A percentile compares a stretch with the other conserved stretches of the same genome.
Conservation (phyloP, 148 eudicot genomes). For the Rhododendron vialii region DNA sequence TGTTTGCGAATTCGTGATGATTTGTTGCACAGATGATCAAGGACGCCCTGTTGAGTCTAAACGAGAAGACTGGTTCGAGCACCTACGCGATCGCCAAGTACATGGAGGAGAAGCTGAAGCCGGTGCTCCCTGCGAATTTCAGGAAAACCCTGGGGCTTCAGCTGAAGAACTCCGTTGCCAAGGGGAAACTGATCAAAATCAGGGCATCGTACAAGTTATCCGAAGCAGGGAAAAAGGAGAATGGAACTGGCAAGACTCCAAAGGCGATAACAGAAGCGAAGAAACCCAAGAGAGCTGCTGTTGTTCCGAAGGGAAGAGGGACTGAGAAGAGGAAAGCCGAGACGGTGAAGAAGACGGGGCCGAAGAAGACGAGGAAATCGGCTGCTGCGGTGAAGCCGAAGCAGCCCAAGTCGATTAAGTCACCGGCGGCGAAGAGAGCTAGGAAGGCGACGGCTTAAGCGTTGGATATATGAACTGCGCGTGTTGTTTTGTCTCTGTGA, state of each 20-base stretch:
- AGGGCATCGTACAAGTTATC: conserved; percentile 73
- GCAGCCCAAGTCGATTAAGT: conserved; percentile 60
- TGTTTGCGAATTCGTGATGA: neutral
- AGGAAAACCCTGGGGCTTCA: conserved; percentile 63
- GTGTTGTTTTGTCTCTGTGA: neutral
- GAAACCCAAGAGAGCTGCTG: conserved; percentile 5
- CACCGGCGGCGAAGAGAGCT: conserved; percentile 41
- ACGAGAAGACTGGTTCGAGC: conserved; percentile 73
- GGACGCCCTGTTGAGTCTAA: conserved; percentile 54
- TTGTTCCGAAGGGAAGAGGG: conserved; percentile 25
- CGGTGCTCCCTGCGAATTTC: conserved; percentile 61
- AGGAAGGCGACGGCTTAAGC: conserved; percentile 26
- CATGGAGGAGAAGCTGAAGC: conserved; percentile 65
- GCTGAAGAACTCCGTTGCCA: conserved; percentile 58
- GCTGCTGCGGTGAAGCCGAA: conserved; percentile 36
- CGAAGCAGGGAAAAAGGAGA: conserved; percentile 32
- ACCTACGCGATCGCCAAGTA: conserved; percentile 70
- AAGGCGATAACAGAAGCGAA: conserved; percentile 12
- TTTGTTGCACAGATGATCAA: conserved; percentile 56
- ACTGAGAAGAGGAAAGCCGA: conserved; percentile 17
- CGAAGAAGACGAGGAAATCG: conserved; percentile 33
- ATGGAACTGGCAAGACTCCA: neutral
- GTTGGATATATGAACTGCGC: neutral
- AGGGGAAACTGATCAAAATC: conserved; percentile 62
- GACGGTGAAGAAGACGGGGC: conserved; percentile 24